A percentile compares a stretch with the other conserved stretches of the same genome.
Evolutionary conservation across 495 filamentous ascomycete genomes (phyloP).

Genomic region (Aspergillus olivimuriae): DNA sequence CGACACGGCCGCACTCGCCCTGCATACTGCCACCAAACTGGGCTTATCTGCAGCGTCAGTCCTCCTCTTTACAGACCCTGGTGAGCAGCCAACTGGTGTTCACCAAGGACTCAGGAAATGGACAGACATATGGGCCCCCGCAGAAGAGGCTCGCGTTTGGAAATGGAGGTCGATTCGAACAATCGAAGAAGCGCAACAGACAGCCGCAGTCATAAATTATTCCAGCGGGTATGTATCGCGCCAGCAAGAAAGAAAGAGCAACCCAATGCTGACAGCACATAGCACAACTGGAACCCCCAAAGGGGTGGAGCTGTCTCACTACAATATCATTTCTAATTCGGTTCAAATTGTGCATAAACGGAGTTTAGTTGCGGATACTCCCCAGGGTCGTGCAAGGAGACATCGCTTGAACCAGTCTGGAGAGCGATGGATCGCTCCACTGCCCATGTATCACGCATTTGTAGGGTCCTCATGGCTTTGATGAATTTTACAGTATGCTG

Average conservation of each 20-base stretch:
- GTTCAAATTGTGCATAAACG: neutral
- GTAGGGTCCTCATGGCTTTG: neutral
- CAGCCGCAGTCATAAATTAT: neutral
- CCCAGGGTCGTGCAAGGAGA: neutral
- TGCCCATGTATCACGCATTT: conserved; percentile 2
- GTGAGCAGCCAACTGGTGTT: neutral
- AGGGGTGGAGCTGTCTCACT: neutral
- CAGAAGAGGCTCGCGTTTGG: neutral
- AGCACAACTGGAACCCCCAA: neutral
- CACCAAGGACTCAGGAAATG: neutral
- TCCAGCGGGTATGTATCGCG: conserved; percentile 1
- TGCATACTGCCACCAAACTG: neutral
- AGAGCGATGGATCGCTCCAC: neutral
- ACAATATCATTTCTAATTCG: neutral
- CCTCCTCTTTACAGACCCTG: conserved; percentile 2
- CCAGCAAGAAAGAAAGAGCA: too few relatives aligned
- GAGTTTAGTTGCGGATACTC: neutral
- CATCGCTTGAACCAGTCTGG: neutral
- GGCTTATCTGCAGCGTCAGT: neutral
- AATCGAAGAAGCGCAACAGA: neutral
- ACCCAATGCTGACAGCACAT: neutral
- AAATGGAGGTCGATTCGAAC: neutral
- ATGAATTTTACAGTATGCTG: too few relatives aligned
- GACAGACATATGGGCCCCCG: neutral
- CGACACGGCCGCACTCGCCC: neutral